Base-by-base conservation (phyloP, 2,329 filamentous ascomycete species). In the Fusarium denticulatum region DNA sequence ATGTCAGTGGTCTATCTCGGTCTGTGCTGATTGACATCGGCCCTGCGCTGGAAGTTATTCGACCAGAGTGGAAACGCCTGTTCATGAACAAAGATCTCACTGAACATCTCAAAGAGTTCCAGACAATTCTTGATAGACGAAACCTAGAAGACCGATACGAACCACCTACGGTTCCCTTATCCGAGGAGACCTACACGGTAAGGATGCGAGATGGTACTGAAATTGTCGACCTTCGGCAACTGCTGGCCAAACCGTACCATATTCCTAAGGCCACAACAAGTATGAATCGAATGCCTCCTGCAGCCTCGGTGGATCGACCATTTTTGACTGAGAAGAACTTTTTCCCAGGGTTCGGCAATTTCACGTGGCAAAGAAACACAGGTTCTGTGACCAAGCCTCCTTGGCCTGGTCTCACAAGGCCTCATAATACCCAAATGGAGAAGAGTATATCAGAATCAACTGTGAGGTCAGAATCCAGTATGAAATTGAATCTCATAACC, bases 21-120 rank as follows among this genome's bases (percentile, higher is more conserved):
- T 52, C 67, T 24, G 30, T 78, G 5, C 47, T 79, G 36, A 53
- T 79, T n/a, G 77, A 79, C 10, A 64, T 79, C 5, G 69, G 60
- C 12, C 50, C 65, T 32, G 77, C 76, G 10, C 47, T 79, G 55
- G 71, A 76, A 28, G 71, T 67, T 11, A 72, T 79, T 16, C 69
- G 77, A 6, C 65, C 77, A 18, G 77, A 79, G 64, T 79, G 76
- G 76, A 77, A 57, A 47, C 73, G 76, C 5, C 42, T 78, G 10
- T 77, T 64, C 34, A 72, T 69, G 61, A 78, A 78, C 28, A 63
- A 62, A 47, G 74, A 77, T 34, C 34, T 78, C 22, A 59, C 69
- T 12, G 65, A 69, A 14, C 73, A 78, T 22, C 42, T 78, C 18
- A 50, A 70, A 30, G 30, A 47, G 5, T 71, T 78, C 3, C 76